These are phyloP conservation scores for Symbiodinium pilosum DNA, from an alignment of 73 alveolate species.

Conservation along the genomic window DNA sequence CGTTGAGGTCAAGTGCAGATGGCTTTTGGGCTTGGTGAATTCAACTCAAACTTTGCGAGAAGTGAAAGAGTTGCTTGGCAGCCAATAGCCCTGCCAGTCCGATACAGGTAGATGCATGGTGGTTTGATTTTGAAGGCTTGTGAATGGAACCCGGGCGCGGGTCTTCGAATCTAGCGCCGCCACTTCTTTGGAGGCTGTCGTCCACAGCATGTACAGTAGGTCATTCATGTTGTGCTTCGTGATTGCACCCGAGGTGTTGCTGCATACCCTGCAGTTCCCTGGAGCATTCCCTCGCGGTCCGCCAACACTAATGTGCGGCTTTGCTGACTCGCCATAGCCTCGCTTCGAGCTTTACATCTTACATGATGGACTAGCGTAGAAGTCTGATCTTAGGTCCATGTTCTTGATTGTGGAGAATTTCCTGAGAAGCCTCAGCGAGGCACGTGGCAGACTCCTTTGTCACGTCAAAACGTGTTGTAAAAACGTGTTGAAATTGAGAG, in stretches of 20 bases:
- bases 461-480: neutral
- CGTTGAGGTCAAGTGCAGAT: conserved; percentile 58
- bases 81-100: no score
- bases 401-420: conserved; percentile 54
- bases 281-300: conserved; percentile 89
- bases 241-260: neutral
- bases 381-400: conserved; percentile 26
- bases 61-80: neutral
- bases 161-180: neutral
- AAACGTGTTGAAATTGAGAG: neutral
- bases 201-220: no score
- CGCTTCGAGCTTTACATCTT: no score
- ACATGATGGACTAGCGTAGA: neutral
- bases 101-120: neutral
- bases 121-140: conserved; percentile 65
- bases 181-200: conserved; percentile 22
- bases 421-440: conserved; percentile 29
- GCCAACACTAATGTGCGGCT: conserved; percentile 35
- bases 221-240: neutral
- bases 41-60: neutral
- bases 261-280: conserved; percentile 16
- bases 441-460: conserved; percentile 11
- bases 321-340: conserved; percentile 56
- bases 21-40: conserved; percentile 63
- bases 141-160: conserved; percentile 47